Evolutionary conservation across 2,329 filamentous ascomycete genomes (phyloP).

Genomic region (Canariomyces notabilis): DNA sequence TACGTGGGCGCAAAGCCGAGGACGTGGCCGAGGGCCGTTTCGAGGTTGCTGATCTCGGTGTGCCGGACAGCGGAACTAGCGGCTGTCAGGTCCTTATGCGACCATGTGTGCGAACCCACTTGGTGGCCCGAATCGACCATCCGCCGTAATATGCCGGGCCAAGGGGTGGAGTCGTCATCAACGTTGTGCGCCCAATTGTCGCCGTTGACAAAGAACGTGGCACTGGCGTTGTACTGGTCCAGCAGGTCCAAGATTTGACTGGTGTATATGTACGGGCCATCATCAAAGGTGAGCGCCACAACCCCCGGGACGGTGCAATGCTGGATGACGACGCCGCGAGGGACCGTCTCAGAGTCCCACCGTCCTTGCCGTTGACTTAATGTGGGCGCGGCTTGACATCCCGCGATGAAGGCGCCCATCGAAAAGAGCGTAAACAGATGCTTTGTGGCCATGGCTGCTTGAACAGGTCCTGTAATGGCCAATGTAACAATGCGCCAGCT

Average conservation of each 20-base stretch:
- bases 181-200: constrained; percentile 28
- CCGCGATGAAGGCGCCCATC: constrained; percentile 9
- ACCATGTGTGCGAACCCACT: constrained; percentile 35
- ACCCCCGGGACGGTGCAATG: constrained; percentile 27
- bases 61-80: constrained; percentile 20
- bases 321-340: constrained; percentile 22
- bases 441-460: not conserved
- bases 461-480: not conserved
- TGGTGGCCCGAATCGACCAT: constrained; percentile 35
- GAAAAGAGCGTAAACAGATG: constrained; percentile 4
- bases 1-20: constrained; percentile 35
- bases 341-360: not conserved
- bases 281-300: constrained; percentile 36
- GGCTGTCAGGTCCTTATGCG: constrained; percentile 30
- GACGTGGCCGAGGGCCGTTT: constrained; percentile 29
- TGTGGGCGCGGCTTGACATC: constrained; percentile 8
- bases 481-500: constrained; percentile 1
- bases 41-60: constrained; percentile 29
- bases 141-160: constrained; percentile 23
- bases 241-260: constrained; percentile 32
- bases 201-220: constrained; percentile 35
- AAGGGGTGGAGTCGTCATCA: constrained; percentile 27
- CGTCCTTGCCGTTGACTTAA: not conserved
- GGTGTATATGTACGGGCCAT: constrained; percentile 33
- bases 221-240: constrained; percentile 27